These are phyloP conservation scores for Heterococcus sp. DNA, from an alignment of 108 stramenopile genomes.

Conservation along the genomic window DNA sequence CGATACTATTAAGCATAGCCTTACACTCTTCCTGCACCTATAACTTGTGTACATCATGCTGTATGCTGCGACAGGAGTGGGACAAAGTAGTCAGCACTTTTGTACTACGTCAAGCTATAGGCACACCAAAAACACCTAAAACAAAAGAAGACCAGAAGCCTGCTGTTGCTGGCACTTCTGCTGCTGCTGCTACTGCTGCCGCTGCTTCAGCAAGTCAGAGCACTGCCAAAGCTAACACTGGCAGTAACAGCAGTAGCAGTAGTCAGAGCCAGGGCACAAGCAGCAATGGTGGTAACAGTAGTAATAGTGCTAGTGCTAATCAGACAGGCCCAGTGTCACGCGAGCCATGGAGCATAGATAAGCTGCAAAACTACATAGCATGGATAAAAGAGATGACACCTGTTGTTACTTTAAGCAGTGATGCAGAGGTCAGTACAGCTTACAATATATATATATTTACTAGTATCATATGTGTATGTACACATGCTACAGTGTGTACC, in stretches of 20 bases:
- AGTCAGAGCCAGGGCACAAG: neutral
- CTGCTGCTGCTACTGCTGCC: neutral
- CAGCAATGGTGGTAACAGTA: neutral
- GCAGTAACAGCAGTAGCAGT: neutral
- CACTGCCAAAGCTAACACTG: neutral
- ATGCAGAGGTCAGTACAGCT: no score
- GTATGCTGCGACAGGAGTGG: no score
- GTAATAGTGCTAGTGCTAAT: neutral
- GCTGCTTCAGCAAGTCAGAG: neutral
- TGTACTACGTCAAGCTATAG: constrained; percentile 78
- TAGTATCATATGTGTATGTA: no score
- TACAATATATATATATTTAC: no score
- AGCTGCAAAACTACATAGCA: constrained; percentile 38
- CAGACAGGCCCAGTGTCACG: neutral
- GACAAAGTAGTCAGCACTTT: constrained; percentile 66
- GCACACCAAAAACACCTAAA: neutral
- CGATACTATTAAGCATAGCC: no score
- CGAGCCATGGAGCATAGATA: constrained; percentile 33
- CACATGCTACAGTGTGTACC: no score
- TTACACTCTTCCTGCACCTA: no score
- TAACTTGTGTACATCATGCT: no score
- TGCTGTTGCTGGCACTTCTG: neutral
- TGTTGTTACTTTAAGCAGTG: constrained; percentile 11
- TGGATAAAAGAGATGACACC: constrained; percentile 21
- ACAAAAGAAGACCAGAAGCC: neutral